These are phyloP conservation scores for Taphrina pruni DNA, from an alignment of 1,139 yeast genomes.

Conservation along the genomic window DNA sequence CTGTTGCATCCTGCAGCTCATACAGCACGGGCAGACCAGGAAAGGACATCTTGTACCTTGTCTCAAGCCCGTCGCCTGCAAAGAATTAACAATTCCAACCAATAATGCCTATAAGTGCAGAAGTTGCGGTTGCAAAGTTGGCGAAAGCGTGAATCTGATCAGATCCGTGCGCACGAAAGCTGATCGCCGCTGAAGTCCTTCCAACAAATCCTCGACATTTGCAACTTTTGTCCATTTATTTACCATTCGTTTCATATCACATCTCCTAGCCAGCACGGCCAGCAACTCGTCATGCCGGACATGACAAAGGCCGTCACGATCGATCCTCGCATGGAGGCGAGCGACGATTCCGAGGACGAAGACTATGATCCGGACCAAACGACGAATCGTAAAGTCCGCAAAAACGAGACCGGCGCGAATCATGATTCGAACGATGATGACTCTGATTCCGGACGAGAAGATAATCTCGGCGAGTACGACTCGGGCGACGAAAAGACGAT, in stretches of 20 bases:
- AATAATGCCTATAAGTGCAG: no score
- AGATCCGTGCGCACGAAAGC: no score
- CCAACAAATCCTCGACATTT: no score
- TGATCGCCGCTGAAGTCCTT: no score
- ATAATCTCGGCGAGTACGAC: slow-evolving; percentile 24
- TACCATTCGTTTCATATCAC: no score
- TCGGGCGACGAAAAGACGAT: slow-evolving; percentile 42
- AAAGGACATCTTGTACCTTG: background rate
- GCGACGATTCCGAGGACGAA: slow-evolving; percentile 41
- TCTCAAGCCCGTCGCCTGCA: background rate
- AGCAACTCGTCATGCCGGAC: slow-evolving; percentile 5
- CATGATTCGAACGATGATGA: slow-evolving; percentile 17
- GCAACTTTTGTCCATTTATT: no score
- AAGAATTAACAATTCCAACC: no score
- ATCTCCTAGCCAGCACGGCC: no score
- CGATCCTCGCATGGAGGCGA: slow-evolving; percentile 19
- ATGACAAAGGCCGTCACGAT: slow-evolving; percentile 7
- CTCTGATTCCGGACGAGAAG: slow-evolving; percentile 49
- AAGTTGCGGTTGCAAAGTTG: no score
- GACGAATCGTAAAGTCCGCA: background rate
- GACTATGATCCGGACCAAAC: slow-evolving; percentile 21
- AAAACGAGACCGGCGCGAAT: slow-evolving; percentile 4
- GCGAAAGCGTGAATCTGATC: no score
- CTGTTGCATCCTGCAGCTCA: slow-evolving; percentile 25
- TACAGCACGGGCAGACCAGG: slow-evolving; percentile 36